Evolutionary conservation across 306 rosid genomes (phyloP).

Genomic region (Arachis hypogaea): DNA sequence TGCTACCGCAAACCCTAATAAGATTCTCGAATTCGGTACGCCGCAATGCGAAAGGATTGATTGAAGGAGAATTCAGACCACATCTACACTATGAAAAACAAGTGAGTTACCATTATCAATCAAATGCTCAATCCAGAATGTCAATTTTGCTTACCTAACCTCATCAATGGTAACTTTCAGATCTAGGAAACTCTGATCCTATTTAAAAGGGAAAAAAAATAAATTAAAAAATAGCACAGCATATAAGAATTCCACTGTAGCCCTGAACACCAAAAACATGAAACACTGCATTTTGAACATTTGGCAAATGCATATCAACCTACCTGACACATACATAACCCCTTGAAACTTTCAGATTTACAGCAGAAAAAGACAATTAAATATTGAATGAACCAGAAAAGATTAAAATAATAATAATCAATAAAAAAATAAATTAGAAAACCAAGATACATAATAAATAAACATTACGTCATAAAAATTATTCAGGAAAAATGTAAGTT

Average conservation of each 20-base stretch:
- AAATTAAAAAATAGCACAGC: constrained; percentile 35
- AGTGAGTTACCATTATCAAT: constrained; percentile 33
- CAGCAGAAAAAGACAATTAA: constrained; percentile 45
- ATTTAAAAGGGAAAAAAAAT: neutral
- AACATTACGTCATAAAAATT: neutral
- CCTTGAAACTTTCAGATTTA: constrained; percentile 49
- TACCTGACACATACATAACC: constrained; percentile 44
- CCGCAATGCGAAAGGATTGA: constrained; percentile 23
- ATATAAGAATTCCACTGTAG: constrained; percentile 35
- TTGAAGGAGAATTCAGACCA: constrained; percentile 38
- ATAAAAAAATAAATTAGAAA: neutral
- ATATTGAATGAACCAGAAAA: constrained; percentile 23
- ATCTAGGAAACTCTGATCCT: constrained; percentile 46
- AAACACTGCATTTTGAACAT: constrained; percentile 42
- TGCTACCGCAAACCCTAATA: constrained; percentile 17
- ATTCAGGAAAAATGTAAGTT: constrained; percentile 24
- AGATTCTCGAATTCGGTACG: constrained; percentile 25
- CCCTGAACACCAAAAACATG: constrained; percentile 40
- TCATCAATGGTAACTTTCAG: constrained; percentile 47
- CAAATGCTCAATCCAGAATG: constrained; percentile 33
- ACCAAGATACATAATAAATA: constrained; percentile 7
- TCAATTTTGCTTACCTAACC: constrained; percentile 37
- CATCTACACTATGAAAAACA: constrained; percentile 37
- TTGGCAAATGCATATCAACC: constrained; percentile 50
- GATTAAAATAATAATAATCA: neutral